These are phyloP conservation scores for Fraxinus sp. DNA, from an alignment of 305 asterid genomes.

Conservation along the genomic window DNA sequence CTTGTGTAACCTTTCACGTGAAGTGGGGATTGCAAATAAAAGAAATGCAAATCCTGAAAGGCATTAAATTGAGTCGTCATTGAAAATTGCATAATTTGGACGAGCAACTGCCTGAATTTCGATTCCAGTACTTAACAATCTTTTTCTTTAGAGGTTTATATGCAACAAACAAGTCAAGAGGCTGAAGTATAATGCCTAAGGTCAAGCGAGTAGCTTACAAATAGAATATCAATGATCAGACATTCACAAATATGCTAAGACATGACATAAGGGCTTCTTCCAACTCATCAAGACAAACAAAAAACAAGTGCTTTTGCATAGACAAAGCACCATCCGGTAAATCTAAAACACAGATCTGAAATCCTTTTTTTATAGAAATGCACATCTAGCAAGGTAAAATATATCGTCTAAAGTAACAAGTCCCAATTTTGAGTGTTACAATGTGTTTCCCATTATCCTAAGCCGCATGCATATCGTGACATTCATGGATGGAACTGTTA, in stretches of 20 bases:
- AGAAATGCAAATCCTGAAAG: not conserved
- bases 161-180: not conserved
- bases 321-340: not conserved
- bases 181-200: not conserved
- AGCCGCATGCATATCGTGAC: not conserved
- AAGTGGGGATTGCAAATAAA: constrained; percentile 2
- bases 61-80: constrained; percentile 4
- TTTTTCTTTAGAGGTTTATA: not conserved
- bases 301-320: not conserved
- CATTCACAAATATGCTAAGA: not conserved
- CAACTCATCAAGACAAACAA: constrained; percentile 9
- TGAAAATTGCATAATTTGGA: not conserved
- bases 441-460: not conserved
- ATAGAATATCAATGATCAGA: not conserved
- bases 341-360: not conserved
- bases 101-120: not conserved
- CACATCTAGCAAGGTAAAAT: constrained; percentile 7
- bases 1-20: not conserved
- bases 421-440: not conserved
- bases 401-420: not conserved
- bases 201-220: not conserved
- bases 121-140: not conserved
- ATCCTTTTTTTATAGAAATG: not conserved
- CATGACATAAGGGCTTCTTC: not conserved
- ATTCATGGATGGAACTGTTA: not conserved